A percentile compares a stretch with the other conserved stretches of the same genome.
These are phyloP conservation scores for Boechera retrofracta DNA, from an alignment of 345 rosid genomes.

Conservation along the genomic window DNA sequence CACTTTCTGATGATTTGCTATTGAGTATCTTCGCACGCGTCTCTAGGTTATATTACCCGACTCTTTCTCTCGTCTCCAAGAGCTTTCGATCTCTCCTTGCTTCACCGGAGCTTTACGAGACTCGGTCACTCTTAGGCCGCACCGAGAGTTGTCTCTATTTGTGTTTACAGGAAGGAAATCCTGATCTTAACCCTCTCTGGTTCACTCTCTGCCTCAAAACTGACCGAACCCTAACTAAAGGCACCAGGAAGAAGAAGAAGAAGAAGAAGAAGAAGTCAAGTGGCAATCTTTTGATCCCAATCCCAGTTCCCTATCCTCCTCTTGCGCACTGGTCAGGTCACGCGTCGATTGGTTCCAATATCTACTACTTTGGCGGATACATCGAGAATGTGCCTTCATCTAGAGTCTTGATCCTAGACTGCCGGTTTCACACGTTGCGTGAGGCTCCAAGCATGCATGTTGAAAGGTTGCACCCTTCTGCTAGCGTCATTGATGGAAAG, in stretches of 20 bases:
- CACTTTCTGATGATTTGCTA: slow-evolving; percentile 5
- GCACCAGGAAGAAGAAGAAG: background rate
- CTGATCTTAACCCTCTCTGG: background rate
- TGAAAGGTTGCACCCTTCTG: slow-evolving; percentile 54
- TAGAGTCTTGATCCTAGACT: slow-evolving; percentile 64
- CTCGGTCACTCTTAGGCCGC: slow-evolving; percentile 44
- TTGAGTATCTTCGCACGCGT: slow-evolving; percentile 36
- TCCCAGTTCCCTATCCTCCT: slow-evolving; percentile 34
- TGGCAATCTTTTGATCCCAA: background rate
- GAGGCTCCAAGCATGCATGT: slow-evolving; percentile 55
- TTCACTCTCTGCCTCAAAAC: slow-evolving; percentile 3
- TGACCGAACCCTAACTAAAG: background rate
- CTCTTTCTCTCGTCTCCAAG: slow-evolving; percentile 62
- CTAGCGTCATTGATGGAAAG: slow-evolving; percentile 53
- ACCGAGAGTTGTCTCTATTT: slow-evolving; percentile 27
- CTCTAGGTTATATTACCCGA: slow-evolving; percentile 57
- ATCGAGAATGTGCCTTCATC: slow-evolving; percentile 53
- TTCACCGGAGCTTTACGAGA: slow-evolving; percentile 56
- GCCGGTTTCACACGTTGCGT: slow-evolving; percentile 64
- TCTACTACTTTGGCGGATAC: slow-evolving; percentile 67
- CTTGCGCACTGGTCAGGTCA: slow-evolving; percentile 49
- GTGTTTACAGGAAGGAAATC: background rate
- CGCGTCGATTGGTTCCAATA: slow-evolving; percentile 52
- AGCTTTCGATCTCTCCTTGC: slow-evolving; percentile 52
- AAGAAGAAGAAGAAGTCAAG: background rate